Base-by-base conservation (phyloP, 2,329 filamentous ascomycete species). In the Phialophora macrospora region DNA sequence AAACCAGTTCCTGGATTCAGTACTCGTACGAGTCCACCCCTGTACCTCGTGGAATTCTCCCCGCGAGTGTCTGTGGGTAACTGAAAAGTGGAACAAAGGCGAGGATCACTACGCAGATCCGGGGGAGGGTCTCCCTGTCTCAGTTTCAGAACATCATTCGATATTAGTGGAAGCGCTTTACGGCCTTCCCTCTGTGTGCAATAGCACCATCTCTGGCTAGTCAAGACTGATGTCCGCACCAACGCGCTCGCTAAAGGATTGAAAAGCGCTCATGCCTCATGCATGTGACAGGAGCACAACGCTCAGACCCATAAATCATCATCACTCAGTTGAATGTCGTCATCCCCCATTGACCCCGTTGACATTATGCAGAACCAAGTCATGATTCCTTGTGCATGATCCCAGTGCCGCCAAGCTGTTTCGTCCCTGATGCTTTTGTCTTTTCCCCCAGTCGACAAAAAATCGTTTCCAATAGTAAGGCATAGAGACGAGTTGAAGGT, bases 201-300 rank as follows among this genome's bases (percentile, higher is more conserved):
- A 55, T 60, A 58, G 54, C 56, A 57, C 46, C 55, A 56, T 51
- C n/a, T 41, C 48, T 58, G 26, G 55, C 46, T 51, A 34, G 32
- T 38, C 38, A 55, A 57, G 38, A 34, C 56, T 49, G 24, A 62
- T 60, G 62, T 52, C 51, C 34, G 32, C 57, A 64, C 58, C 38
- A 52, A 63, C 58, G 51, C 63, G 62, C 66, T 60, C 63, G 67
- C 67, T 65, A 65, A 69, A 69, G 64, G 67, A 69, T 67, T 69
- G 67, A 65, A 67, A 41, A 49, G 58, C 46, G 62, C 62, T 65
- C 61, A 61, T 67, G 64, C 56, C 62, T 65, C 61, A 61, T 67
- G 64, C 56, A 57, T 26, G 41, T 60, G 61, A 67, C 57, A 62
- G 51, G 56, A 63, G 56, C 14, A 62, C 48, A 46, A 49, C 65